These are phyloP conservation scores for Pseudonitzschia multiseries DNA, from an alignment of 108 stramenopile species.

Conservation along the genomic window DNA sequence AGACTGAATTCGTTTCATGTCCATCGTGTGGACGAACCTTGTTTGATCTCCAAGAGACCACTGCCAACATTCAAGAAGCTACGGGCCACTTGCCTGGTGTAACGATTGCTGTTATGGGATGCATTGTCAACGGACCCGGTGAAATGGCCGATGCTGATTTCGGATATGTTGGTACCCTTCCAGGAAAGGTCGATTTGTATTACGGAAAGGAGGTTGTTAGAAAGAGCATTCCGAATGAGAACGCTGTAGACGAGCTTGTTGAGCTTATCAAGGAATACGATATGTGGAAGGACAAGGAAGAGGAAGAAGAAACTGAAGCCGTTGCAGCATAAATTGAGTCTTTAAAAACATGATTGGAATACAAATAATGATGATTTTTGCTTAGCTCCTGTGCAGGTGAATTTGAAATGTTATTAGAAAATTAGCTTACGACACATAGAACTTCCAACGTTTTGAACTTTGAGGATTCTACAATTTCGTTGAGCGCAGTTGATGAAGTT, in stretches of 20 bases:
- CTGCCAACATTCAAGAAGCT: constrained; percentile 84
- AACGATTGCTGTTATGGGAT: constrained; percentile 97
- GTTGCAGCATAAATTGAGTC: constrained; percentile 24
- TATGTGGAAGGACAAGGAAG: constrained; percentile 93
- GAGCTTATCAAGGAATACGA: constrained; percentile 95
- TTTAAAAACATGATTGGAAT: no score
- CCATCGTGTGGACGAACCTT: constrained; percentile 97
- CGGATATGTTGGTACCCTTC: constrained; percentile 95
- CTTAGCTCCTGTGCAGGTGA: no score
- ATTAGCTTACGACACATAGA: no score
- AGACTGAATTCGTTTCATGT: constrained; percentile 98
- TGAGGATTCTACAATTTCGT: no score
- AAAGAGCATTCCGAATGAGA: constrained; percentile 88
- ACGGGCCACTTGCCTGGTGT: constrained; percentile 97
- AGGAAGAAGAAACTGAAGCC: constrained; percentile 52
- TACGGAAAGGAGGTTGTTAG: constrained; percentile 96
- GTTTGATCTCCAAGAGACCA: constrained; percentile 96
- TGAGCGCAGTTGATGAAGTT: no score
- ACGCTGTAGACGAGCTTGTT: constrained; percentile 90
- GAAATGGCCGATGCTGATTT: constrained; percentile 99
- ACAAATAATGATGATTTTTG: no score
- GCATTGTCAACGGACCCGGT: constrained; percentile 97
- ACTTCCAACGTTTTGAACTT: no score
- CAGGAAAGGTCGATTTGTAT: constrained; percentile 95
- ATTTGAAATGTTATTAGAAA: no score